Conservation (phyloP, 192 early-diverging fungal species). For the Spizellomyces sp. region DNA sequence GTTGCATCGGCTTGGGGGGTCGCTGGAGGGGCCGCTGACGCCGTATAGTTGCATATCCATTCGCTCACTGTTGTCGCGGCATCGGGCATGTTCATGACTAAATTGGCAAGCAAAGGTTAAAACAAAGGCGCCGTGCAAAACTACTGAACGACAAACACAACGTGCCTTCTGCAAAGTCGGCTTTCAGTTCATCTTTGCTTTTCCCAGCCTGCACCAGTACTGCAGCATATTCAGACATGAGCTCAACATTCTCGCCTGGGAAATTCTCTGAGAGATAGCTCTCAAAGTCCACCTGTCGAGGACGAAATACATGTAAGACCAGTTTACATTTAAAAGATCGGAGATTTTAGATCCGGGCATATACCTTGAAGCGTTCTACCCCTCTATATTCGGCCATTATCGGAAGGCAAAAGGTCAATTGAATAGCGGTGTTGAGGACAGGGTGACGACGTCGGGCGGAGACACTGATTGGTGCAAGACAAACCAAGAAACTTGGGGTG, state of each 20-base stretch:
- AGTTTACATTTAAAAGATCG: not conserved
- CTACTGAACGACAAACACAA: not conserved
- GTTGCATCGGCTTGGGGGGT: not conserved
- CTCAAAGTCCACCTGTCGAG: not conserved
- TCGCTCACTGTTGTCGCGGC: not conserved
- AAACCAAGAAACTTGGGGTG: too few relatives aligned
- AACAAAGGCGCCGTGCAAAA: not conserved
- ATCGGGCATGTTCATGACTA: not conserved
- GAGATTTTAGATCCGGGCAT: not conserved
- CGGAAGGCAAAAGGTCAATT: not conserved
- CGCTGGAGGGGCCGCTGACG: not conserved
- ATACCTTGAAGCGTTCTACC: not conserved
- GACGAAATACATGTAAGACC: not conserved
- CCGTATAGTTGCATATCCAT: not conserved
- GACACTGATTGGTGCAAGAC: too few relatives aligned
- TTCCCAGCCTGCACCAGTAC: not conserved
- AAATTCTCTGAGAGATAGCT: not conserved
- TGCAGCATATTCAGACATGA: constrained; percentile 1
- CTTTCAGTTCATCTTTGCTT: not conserved
- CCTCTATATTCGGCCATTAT: not conserved
- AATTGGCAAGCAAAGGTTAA: not conserved
- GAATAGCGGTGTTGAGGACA: not conserved
- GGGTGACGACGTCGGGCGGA: not conserved
- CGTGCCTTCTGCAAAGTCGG: not conserved
- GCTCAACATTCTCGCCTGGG: not conserved